Base-by-base conservation (phyloP, 2,329 filamentous ascomycete genomes). In the Trichoderma oligosporum region DNA sequence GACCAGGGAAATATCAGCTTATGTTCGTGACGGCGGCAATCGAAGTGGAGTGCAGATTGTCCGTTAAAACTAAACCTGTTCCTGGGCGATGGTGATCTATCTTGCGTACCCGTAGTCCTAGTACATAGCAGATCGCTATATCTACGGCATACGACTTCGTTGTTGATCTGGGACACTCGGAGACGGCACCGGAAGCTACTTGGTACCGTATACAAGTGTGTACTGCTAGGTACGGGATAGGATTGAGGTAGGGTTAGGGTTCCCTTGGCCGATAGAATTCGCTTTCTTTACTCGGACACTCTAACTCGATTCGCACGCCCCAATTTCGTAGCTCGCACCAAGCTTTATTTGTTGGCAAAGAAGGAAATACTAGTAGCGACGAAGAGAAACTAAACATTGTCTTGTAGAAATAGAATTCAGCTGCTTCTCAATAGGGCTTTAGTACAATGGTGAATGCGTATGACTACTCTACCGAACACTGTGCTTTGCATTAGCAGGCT, bases 401-500 rank as follows among this genome's bases (percentile, higher is more conserved):
- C n/a, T n/a, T n/a, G n/a, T n/a, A n/a, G n/a, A n/a, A n/a, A n/a
- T n/a, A n/a, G n/a, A n/a, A n/a, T n/a, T n/a, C n/a, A n/a, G n/a
- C n/a, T n/a, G n/a, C n/a, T n/a, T n/a, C n/a, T n/a, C n/a, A n/a
- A n/a, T n/a, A n/a, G n/a, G n/a, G n/a, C n/a, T n/a, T n/a, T n/a
- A n/a, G n/a, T n/a, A n/a, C n/a, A n/a, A n/a, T n/a, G n/a, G n/a
- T n/a, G n/a, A n/a, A n/a, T n/a, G n/a, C n/a, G n/a, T n/a, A n/a
- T n/a, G n/a, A n/a, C n/a, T n/a, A n/a, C n/a, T n/a, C n/a, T n/a
- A n/a, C 48, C 18, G 25, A 61, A 57, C 39, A 62, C 42, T 55
- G 25, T 58, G 56, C 58, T 54, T 44, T 42, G 42, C 47, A 55
- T 56, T 31, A 56, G 52, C 42, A 36, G 52, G 42, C 42, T 46